Percentiles rank a stretch among this genome's conserved stretches.
Evolutionary conservation across 352 stramenopile species (phyloP).

Genomic region (Globisporangium abappressorium): DNA sequence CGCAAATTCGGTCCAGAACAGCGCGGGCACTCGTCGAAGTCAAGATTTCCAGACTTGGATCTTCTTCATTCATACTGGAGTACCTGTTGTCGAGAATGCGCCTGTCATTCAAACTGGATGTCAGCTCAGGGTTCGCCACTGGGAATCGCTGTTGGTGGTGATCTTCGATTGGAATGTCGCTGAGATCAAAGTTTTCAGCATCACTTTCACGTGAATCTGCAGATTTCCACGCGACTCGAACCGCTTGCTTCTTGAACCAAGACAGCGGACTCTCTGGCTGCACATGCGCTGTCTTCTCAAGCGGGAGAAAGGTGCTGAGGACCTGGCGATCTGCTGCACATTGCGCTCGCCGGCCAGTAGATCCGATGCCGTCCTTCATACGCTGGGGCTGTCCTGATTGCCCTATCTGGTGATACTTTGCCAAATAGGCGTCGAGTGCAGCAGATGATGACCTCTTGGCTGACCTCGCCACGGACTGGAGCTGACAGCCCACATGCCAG

Average conservation of each 20-base stretch:
- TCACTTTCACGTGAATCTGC: background rate
- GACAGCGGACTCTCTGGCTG: conserved; percentile 37
- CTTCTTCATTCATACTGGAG: background rate
- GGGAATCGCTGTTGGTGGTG: background rate
- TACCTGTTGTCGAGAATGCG: background rate
- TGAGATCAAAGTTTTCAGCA: background rate
- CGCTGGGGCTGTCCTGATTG: background rate
- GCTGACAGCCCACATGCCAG: background rate
- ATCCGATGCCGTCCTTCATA: background rate
- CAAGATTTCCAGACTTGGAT: background rate
- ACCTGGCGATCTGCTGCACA: background rate
- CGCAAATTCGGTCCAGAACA: conserved; percentile 37
- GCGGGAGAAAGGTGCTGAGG: background rate
- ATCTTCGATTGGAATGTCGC: background rate
- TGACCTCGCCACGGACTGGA: background rate
- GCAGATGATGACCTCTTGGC: background rate
- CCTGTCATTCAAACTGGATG: background rate
- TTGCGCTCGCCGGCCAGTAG: background rate
- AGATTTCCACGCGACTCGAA: background rate
- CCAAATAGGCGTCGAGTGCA: conserved; percentile 5
- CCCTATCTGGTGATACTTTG: conserved; percentile 3
- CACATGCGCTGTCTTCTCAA: background rate
- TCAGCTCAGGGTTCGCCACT: background rate
- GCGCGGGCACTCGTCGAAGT: conserved; percentile 18
- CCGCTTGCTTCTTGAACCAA: conserved; percentile 40